Conservation (phyloP, 2,329 filamentous ascomycete genomes). For the Colletotrichum lini region DNA sequence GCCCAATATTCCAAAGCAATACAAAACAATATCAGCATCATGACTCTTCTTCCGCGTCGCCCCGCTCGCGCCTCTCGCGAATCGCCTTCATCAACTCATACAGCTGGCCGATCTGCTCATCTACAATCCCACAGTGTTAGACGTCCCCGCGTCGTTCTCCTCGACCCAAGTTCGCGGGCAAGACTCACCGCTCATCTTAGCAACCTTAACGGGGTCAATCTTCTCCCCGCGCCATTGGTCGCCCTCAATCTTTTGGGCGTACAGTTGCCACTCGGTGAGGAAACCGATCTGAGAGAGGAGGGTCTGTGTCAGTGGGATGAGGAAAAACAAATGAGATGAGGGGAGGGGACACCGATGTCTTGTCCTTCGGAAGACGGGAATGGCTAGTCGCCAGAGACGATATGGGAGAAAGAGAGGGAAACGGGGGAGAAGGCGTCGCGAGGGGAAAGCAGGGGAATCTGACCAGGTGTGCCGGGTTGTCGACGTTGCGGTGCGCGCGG, state of each 20-base stretch:
- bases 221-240: slow-evolving; percentile 88
- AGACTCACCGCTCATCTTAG: slow-evolving; percentile 91
- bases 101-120: slow-evolving; percentile 93
- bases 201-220: slow-evolving; percentile 85
- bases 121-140: slow-evolving; percentile 58
- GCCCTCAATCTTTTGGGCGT: slow-evolving; percentile 92
- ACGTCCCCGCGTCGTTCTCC: no score
- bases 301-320: neutral
- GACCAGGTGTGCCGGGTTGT: slow-evolving; percentile 93
- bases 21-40: slow-evolving; percentile 35
- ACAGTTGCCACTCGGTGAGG: slow-evolving; percentile 95
- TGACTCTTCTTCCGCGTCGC: slow-evolving; percentile 46
- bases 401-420: neutral
- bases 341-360: neutral
- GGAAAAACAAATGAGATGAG: no score
- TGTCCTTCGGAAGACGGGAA: neutral
- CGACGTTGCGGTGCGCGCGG: slow-evolving; percentile 83
- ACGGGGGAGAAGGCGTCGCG: neutral
- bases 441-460: slow-evolving; percentile 50
- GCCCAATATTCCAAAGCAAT: neutral
- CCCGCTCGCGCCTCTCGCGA: slow-evolving; percentile 54
- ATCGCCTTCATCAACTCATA: slow-evolving; percentile 96
- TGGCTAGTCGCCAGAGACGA: neutral
- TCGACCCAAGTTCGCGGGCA: neutral
- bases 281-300: slow-evolving; percentile 82